Percentiles rank a stretch among this genome's conserved stretches.
These are phyloP conservation scores for Glycine latifolia DNA, from an alignment of 306 rosid genomes.

Conservation along the genomic window DNA sequence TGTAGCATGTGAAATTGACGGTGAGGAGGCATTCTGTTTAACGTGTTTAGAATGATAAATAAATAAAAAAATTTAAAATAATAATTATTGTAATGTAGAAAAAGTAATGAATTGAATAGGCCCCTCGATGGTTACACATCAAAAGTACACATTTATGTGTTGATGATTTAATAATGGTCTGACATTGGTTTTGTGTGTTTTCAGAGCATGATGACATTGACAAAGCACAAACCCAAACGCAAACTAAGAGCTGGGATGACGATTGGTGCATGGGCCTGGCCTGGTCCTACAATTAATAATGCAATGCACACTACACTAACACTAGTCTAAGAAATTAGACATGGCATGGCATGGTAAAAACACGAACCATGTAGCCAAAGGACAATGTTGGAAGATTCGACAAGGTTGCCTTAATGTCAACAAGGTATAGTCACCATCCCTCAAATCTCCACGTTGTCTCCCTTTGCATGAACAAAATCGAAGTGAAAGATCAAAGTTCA, in stretches of 20 bases:
- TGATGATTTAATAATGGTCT: conserved; percentile 27
- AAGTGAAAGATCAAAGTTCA: conserved; percentile 35
- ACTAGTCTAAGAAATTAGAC: neutral
- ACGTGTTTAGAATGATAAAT: neutral
- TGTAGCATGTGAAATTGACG: neutral
- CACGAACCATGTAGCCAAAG: conserved; percentile 18
- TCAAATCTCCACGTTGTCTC: conserved; percentile 42
- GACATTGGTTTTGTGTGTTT: conserved; percentile 32
- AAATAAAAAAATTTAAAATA: no score
- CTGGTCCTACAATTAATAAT: conserved; percentile 51
- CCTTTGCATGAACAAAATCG: conserved; percentile 41
- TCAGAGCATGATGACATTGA: conserved; percentile 42
- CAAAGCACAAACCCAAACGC: conserved; percentile 22
- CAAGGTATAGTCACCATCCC: conserved; percentile 12
- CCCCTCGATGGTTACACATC: conserved; percentile 35
- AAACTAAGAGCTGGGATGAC: neutral
- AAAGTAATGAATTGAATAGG: conserved; percentile 29
- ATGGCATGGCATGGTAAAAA: conserved; percentile 1
- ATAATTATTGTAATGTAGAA: conserved; percentile 1
- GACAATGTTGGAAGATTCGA: conserved; percentile 47
- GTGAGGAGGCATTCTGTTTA: neutral
- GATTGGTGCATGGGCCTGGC: conserved; percentile 24
- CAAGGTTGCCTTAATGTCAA: conserved; percentile 45
- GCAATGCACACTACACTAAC: neutral
- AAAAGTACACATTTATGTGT: conserved; percentile 29